Conservation (phyloP, 768 basidiomycete genomes). For the Lentinula edodes region DNA sequence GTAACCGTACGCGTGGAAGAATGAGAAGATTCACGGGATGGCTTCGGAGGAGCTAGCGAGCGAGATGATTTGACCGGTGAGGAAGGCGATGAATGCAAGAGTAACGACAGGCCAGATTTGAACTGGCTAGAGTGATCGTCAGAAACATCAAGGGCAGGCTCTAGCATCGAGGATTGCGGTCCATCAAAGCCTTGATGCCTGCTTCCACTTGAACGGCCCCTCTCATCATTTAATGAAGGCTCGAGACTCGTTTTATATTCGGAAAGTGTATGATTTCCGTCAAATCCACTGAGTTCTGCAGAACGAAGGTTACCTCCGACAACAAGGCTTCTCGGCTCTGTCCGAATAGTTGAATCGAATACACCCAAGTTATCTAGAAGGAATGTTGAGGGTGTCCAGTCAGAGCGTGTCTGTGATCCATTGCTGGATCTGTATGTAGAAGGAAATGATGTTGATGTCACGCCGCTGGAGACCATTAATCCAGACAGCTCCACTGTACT, state of each 20-base stretch:
- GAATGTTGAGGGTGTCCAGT: background rate
- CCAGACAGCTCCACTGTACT: conserved; percentile 62
- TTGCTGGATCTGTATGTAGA: background rate
- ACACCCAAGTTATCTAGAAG: background rate
- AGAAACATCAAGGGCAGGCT: background rate
- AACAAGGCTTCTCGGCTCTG: conserved; percentile 1
- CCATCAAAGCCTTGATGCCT: background rate
- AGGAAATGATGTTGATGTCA: conserved; percentile 11
- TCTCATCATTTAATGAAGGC: background rate
- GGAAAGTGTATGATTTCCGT: background rate
- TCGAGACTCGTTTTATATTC: background rate
- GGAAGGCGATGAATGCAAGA: conserved; percentile 13
- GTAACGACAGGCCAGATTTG: conserved; percentile 5
- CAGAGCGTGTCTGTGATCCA: background rate
- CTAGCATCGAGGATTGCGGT: background rate
- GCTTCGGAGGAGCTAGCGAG: conserved; percentile 4
- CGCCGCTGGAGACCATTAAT: conserved; percentile 31
- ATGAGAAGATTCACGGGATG: conserved; percentile 9
- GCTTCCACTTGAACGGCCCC: too few species aligned
- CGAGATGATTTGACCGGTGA: conserved; percentile 7
- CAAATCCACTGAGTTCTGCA: background rate
- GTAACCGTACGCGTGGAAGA: conserved; percentile 2
- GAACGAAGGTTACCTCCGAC: background rate
- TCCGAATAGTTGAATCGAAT: background rate
- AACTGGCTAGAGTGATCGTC: background rate